Percentiles rank a stretch among this genome's conserved stretches.
These are phyloP conservation scores for Quercus variabilis DNA, from an alignment of 306 rosid genomes.

Conservation along the genomic window DNA sequence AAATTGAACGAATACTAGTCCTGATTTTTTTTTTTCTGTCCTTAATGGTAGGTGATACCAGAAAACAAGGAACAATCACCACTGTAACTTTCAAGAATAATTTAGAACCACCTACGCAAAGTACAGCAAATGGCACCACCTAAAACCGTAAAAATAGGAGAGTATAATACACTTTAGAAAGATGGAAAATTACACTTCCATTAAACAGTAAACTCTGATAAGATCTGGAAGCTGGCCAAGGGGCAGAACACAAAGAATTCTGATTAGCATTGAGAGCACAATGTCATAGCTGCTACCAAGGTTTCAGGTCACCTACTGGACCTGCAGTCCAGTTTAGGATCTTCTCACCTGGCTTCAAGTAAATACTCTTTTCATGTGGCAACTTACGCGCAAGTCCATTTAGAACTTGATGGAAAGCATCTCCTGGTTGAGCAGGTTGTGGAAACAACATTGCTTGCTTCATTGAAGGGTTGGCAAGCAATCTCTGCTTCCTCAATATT, in stretches of 20 bases:
- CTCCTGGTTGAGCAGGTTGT: conserved; percentile 86
- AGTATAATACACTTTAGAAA: neutral
- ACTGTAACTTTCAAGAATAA: neutral
- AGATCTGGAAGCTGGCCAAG: conserved; percentile 23
- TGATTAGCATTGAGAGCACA: conserved; percentile 10
- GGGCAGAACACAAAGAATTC: conserved; percentile 19
- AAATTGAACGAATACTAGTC: neutral
- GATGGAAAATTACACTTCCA: conserved; percentile 10
- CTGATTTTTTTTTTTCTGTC: neutral
- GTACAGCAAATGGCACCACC: neutral
- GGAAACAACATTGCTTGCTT: conserved; percentile 99
- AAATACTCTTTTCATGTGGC: conserved; percentile 59
- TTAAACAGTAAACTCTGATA: conserved; percentile 26
- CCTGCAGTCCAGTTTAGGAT: conserved; percentile 92
- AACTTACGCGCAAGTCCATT: conserved; percentile 94
- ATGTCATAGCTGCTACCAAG: conserved; percentile 49
- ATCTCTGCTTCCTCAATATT: conserved; percentile 81
- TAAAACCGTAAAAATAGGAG: neutral
- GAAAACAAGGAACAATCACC: neutral
- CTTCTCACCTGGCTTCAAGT: conserved; percentile 68
- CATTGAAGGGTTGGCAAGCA: conserved; percentile 98
- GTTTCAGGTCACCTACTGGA: conserved; percentile 84
- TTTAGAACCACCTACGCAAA: neutral
- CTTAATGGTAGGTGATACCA: neutral
- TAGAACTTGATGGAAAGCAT: conserved; percentile 90